A percentile compares a stretch with the other conserved stretches of the same genome.
phyloP scores from a whole-genome alignment of 176 grass and related monocot species.

The Hordeum vulgare region MorexV3_pseudomolecules_assembly NC_058520.1:231911130-231911629 shows the following conservation, averaged over 20 bases:
- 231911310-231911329: not conserved
- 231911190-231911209: not conserved
- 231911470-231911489: no score
- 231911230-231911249: not conserved
- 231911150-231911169: not conserved
- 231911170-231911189: not conserved
- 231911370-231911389: not conserved
- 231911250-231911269: not conserved
- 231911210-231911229: not conserved
- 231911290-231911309: not conserved
- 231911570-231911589: no score
- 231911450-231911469: not conserved
- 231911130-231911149: not conserved
- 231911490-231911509: no score
- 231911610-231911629: no score
- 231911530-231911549: no score
- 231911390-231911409: not conserved
- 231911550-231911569: no score
- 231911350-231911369: not conserved
- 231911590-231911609: no score
- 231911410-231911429: not conserved
- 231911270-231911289: not conserved
- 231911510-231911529: no score
- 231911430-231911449: not conserved
- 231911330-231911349: not conserved